Conservation (phyloP, 352 stramenopile genomes). For the Lagenidium sp. region DNA sequence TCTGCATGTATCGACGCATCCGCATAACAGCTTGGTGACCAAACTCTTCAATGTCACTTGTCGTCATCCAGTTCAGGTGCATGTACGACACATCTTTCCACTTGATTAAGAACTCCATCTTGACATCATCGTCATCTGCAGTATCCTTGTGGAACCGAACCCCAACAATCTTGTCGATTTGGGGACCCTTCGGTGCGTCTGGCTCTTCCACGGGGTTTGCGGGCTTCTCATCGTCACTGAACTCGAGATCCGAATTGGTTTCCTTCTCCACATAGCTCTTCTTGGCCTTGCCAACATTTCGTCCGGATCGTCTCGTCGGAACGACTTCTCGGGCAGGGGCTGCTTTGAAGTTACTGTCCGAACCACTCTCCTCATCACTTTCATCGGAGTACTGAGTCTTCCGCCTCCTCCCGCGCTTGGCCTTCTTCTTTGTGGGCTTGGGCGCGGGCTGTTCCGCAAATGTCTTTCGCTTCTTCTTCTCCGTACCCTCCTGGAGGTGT, state of each 20-base stretch:
- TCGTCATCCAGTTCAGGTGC: constrained; percentile 97
- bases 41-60: constrained; percentile 89
- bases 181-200: constrained; percentile 49
- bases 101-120: constrained; percentile 98
- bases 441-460: constrained; percentile 42
- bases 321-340: constrained; percentile 22
- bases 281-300: constrained; percentile 72
- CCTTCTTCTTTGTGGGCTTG: constrained; percentile 65
- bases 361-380: constrained; percentile 67
- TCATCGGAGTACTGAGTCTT: constrained; percentile 64
- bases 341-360: constrained; percentile 38
- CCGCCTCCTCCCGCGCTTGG: constrained; percentile 32
- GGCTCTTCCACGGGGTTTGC: constrained; percentile 22
- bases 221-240: constrained; percentile 61
- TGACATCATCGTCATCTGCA: constrained; percentile 34
- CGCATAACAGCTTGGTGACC: constrained; percentile 71
- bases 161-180: constrained; percentile 92
- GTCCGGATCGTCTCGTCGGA: constrained; percentile 65
- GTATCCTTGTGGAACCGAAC: constrained; percentile 67
- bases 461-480: constrained; percentile 74
- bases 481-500: constrained; percentile 37
- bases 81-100: constrained; percentile 98
- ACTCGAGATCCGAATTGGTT: constrained; percentile 50
- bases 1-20: constrained; percentile 80
- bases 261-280: constrained; percentile 84